Evolutionary conservation across 495 filamentous ascomycete species (phyloP).

Genomic region (Cercophora newfieldiana): DNA sequence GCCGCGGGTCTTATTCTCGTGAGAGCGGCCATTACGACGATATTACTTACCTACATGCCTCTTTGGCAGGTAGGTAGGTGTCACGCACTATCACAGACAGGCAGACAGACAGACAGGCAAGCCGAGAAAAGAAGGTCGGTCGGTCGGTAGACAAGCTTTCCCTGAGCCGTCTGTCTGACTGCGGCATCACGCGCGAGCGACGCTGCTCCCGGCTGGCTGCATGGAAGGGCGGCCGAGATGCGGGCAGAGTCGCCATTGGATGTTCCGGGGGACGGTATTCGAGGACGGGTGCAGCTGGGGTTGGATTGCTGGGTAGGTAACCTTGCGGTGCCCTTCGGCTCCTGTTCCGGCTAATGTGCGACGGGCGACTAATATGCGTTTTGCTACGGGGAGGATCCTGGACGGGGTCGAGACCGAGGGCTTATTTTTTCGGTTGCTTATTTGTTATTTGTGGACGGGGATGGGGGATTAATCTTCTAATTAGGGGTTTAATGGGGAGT

Average conservation of each 20-base stretch:
- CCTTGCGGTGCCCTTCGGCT: not conserved
- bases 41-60: not conserved
- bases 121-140: constrained; percentile 5
- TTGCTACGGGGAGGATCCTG: not conserved
- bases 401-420: not conserved
- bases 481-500: not conserved
- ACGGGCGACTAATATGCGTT: not conserved
- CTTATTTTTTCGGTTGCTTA: too few relatives aligned
- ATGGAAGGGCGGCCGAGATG: not conserved
- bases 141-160: not conserved
- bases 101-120: not conserved
- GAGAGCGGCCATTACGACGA: not conserved
- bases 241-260: constrained; percentile 7
- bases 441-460: too few relatives aligned
- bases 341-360: constrained; percentile 1
- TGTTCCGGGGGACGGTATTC: not conserved
- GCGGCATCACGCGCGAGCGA: not conserved
- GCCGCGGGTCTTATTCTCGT: not conserved
- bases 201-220: not conserved
- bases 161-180: not conserved
- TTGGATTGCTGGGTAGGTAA: not conserved
- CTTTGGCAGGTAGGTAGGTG: too few relatives aligned
- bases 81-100: too few relatives aligned
- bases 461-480: not conserved
- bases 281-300: not conserved